Evolutionary conservation across 2,329 filamentous ascomycete genomes (phyloP).

Genomic region (Raffaelea deltoideospora): DNA sequence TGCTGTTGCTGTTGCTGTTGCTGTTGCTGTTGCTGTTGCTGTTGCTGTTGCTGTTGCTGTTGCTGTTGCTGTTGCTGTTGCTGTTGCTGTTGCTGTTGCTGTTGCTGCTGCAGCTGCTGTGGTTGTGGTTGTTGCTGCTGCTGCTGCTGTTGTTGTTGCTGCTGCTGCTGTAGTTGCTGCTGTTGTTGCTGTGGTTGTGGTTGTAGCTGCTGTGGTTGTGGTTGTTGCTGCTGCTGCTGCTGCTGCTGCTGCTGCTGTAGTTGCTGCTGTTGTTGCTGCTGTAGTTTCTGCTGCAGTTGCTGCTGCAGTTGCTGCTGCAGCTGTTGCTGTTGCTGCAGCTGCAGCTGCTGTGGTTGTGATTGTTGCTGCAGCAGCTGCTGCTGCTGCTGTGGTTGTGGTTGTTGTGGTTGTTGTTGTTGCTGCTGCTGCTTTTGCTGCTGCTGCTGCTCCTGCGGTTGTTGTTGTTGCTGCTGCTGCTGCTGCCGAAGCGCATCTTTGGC

Average conservation of each 20-base stretch:
- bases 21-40: neutral
- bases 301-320: no score
- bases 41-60: neutral
- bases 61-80: conserved; percentile 3
- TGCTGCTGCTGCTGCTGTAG: conserved; percentile 1
- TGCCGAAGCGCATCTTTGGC: neutral
- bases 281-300: neutral
- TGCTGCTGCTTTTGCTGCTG: conserved; percentile 1
- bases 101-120: neutral
- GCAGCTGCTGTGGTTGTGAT: neutral
- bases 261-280: neutral
- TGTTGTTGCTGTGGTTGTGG: neutral
- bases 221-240: neutral
- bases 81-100: neutral
- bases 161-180: neutral
- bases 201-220: neutral
- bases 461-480: neutral
- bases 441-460: neutral
- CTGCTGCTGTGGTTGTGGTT: neutral
- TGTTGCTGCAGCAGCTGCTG: neutral
- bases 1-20: no score
- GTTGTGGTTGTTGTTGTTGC: neutral
- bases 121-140: neutral
- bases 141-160: neutral
- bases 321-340: neutral